Evolutionary conservation across 148 eudicot species (phyloP).

Genomic region (Hydrangea macrophylla): DNA sequence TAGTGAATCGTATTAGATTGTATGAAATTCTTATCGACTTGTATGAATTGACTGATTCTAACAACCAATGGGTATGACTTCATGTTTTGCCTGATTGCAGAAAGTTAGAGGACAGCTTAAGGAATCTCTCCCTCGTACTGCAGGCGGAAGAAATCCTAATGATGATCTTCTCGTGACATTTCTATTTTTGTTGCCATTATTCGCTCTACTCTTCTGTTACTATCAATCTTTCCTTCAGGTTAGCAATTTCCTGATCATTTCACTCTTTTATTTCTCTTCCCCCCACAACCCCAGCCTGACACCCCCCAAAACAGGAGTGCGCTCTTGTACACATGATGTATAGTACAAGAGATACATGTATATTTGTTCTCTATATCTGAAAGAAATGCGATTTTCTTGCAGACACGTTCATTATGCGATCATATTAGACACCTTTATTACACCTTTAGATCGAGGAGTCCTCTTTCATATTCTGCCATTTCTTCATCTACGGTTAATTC

Average conservation of each 20-base stretch:
- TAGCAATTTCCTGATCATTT: slow-evolving; percentile 14
- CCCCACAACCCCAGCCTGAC: too few relatives aligned
- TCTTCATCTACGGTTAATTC: slow-evolving; percentile 55
- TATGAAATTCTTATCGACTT: too few relatives aligned
- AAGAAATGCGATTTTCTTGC: slow-evolving; percentile 22
- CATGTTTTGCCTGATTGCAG: slow-evolving; percentile 40
- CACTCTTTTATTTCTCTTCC: too few relatives aligned
- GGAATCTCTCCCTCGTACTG: slow-evolving; percentile 90
- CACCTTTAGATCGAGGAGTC: slow-evolving; percentile 54
- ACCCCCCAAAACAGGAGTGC: too few relatives aligned
- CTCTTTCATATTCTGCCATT: slow-evolving; percentile 53
- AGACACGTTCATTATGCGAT: slow-evolving; percentile 65
- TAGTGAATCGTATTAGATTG: too few relatives aligned
- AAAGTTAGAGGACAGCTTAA: slow-evolving; percentile 63
- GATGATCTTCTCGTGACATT: slow-evolving; percentile 57
- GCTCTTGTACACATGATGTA: too few relatives aligned
- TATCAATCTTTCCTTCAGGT: slow-evolving; percentile 78
- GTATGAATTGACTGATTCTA: background rate
- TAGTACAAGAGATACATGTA: too few relatives aligned
- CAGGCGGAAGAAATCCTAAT: slow-evolving; percentile 71
- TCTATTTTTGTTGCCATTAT: slow-evolving; percentile 71
- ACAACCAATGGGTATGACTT: background rate
- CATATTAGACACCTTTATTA: slow-evolving; percentile 65
- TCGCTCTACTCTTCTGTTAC: slow-evolving; percentile 47
- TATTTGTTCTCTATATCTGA: slow-evolving; percentile 20